These are phyloP conservation scores for Spinellus fusiger DNA, from an alignment of 192 early-diverging fungal genomes.

Conservation along the genomic window DNA sequence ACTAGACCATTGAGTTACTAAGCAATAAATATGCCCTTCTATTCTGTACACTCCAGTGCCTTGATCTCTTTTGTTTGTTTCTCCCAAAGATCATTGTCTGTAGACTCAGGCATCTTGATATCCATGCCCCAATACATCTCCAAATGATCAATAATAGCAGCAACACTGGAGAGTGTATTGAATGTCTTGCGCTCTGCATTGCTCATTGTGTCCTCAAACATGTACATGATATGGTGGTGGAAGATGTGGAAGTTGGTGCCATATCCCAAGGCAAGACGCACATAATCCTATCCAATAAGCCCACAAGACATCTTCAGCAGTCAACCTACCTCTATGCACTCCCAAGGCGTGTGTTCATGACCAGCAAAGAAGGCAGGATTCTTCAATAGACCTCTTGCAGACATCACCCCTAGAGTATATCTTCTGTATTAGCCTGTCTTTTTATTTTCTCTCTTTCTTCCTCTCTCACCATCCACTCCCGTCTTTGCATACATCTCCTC, in stretches of 20 bases:
- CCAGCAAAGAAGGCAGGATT: constrained; percentile 95
- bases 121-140: constrained; percentile 40
- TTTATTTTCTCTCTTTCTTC: no score
- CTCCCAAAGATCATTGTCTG: no score
- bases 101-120: no score
- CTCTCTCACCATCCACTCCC: constrained; percentile 61
- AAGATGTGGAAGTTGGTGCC: constrained; percentile 82
- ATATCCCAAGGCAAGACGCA: constrained; percentile 62
- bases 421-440: background rate
- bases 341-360: constrained; percentile 68
- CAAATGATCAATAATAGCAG: constrained; percentile 79
- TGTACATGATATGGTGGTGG: constrained; percentile 95
- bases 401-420: constrained; percentile 67
- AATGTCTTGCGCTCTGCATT: constrained; percentile 82
- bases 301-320: background rate
- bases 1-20: no score
- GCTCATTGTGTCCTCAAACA: constrained; percentile 83
- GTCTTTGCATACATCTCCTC: constrained; percentile 69
- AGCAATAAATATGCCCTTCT: background rate
- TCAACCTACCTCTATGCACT: constrained; percentile 56
- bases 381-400: constrained; percentile 81
- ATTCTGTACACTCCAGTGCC: background rate
- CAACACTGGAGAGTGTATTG: constrained; percentile 71
- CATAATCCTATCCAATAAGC: constrained; percentile 39
- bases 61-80: no score